Evolutionary conservation across 805 yeast species (phyloP), one percentile per base, ranked within the genome.

Genomic region (Candida khao-thaluensis): DNA sequence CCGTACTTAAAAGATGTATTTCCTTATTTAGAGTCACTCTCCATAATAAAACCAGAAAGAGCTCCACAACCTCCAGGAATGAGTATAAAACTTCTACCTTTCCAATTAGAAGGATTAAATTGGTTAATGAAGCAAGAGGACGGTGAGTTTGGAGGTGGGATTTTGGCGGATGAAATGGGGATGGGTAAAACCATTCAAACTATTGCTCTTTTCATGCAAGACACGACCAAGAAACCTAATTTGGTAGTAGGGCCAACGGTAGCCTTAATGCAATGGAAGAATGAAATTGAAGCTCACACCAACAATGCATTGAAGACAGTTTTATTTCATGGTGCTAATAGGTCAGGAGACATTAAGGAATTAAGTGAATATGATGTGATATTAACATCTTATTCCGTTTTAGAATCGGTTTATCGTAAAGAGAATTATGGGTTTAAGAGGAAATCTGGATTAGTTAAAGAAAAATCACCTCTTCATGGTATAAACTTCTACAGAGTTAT

Each of bases 121-220:
- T 93, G 99, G 99, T 72, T 93, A 44, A 50, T 77, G 10, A 72
- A 78, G 35, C 98, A 91, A 62, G 98, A 91, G 55, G 80, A 79
- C 16, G 72, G 85, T 17, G 74, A 71, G 30, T 91, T 84, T 60
- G 71, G 76, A 11, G 99, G 99, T 17, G 99, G 98, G 11, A 82
- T 93, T 7, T 67, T 93, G 33, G 98, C 99, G 4, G 99, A 93
- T 67, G 99, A 93, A 62, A 93, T 93, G 99, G 99, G 99, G 25
- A 91, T 93, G 98, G 99, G 99, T 47, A 93, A 93, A 54, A 93
- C 99, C 0, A 90, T 93, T 35, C 99, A 93, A 63, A 91, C 96
- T 26, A 91, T 93, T 45, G 93, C 95, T 0, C 63, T 93, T 31
- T 77, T 93, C 54, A 78, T 90, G 79, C 60, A 72, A 33, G 95